Evolutionary conservation across 495 filamentous ascomycete genomes (phyloP).

Genomic region (Penicillium roqueforti): DNA sequence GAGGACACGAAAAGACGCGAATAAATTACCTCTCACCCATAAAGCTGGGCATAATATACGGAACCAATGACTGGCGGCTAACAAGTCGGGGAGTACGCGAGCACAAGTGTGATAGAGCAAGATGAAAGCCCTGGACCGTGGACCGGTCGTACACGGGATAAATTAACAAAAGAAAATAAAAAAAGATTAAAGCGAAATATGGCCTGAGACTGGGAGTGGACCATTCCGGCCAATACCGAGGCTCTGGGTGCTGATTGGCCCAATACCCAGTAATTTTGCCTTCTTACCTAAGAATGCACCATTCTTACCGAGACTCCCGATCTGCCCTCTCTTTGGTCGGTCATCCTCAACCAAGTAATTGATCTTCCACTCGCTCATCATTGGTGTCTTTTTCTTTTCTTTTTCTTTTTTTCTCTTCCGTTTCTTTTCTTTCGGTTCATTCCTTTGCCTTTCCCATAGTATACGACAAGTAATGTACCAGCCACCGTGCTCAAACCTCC

Average conservation of each 20-base stretch:
- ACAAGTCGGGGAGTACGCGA: constrained; percentile 8
- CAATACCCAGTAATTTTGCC: not conserved
- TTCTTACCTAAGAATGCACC: constrained; percentile 11
- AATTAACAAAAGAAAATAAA: not conserved
- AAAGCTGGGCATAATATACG: not conserved
- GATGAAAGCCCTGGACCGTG: not conserved
- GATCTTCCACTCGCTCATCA: constrained; percentile 7
- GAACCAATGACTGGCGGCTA: not conserved
- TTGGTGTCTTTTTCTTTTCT: constrained; percentile 2
- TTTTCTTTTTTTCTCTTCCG: constrained; percentile 7
- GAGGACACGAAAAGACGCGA: not conserved
- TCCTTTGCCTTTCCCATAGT: constrained; percentile 30
- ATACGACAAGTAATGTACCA: too few species aligned
- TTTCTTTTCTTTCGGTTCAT: constrained; percentile 21
- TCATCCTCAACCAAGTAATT: not conserved
- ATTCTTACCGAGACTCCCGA: constrained; percentile 8
- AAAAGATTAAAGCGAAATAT: not conserved
- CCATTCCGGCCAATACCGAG: not conserved
- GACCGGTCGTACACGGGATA: constrained; percentile 11
- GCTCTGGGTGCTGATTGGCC: not conserved
- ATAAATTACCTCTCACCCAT: not conserved
- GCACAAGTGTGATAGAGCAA: constrained; percentile 1
- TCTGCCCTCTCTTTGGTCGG: constrained; percentile 1
- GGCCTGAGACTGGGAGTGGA: constrained; percentile 5
- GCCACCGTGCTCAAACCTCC: constrained; percentile 34